Percentiles rank a stretch among this genome's conserved stretches.
These are phyloP conservation scores for Teunomyces atbi DNA, from an alignment of 805 yeast genomes.

Conservation along the genomic window DNA sequence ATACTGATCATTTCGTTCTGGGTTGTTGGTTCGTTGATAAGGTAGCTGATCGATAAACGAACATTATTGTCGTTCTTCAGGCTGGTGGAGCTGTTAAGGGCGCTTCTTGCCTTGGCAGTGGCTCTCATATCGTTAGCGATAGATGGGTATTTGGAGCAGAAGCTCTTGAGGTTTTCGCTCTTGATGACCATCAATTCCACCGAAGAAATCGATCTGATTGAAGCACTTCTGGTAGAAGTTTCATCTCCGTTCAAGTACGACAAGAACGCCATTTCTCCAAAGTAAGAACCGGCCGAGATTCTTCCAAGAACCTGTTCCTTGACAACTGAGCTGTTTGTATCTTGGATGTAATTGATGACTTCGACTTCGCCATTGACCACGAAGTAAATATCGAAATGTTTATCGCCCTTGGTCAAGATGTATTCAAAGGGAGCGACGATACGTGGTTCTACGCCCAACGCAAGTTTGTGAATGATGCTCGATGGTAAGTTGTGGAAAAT, in stretches of 20 bases:
- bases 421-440: constrained; percentile 55
- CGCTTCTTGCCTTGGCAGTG: constrained; percentile 56
- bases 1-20: not conserved
- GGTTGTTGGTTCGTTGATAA: constrained; percentile 12
- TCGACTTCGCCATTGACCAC: constrained; percentile 70
- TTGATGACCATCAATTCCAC: constrained; percentile 62
- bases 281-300: constrained; percentile 60
- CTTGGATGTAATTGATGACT: constrained; percentile 41
- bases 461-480: constrained; percentile 60
- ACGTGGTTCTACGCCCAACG: constrained; percentile 59
- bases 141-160: constrained; percentile 58
- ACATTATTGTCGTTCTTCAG: constrained; percentile 5
- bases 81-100: constrained; percentile 19
- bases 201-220: constrained; percentile 58
- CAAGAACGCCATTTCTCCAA: constrained; percentile 76
- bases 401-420: constrained; percentile 58
- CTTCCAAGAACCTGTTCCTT: constrained; percentile 53
- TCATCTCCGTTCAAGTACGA: constrained; percentile 38
- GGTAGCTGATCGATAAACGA: constrained; percentile 20
- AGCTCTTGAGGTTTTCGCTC: constrained; percentile 50
- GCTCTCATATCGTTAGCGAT: constrained; percentile 57
- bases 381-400: constrained; percentile 64
- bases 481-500: constrained; percentile 58
- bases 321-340: constrained; percentile 7
- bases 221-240: constrained; percentile 50